Evolutionary conservation across 768 basidiomycete genomes (phyloP).

Genomic region (Phlebiopsis gigantea): DNA sequence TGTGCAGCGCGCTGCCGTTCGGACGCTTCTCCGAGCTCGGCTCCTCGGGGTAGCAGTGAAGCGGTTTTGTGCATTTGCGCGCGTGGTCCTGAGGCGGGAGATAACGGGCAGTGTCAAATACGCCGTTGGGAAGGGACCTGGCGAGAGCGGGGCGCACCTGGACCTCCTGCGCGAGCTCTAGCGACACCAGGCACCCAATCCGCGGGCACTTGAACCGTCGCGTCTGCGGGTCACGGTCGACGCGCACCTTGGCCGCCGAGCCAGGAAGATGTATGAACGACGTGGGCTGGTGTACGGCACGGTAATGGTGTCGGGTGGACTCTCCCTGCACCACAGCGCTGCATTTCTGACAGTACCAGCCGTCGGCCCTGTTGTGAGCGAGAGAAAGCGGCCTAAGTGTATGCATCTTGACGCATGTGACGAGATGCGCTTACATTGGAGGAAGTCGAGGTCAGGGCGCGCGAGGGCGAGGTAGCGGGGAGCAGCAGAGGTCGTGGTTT

Average conservation of each 20-base stretch:
- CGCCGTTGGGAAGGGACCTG: background rate
- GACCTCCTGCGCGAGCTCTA: background rate
- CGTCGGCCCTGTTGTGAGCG: background rate
- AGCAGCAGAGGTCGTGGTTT: background rate
- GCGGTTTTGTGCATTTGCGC: conserved; percentile 1
- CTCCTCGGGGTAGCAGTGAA: background rate
- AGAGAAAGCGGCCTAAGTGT: background rate
- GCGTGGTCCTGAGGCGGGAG: background rate
- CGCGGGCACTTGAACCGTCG: conserved; percentile 1
- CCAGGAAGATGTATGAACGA: conserved; percentile 1
- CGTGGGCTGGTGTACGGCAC: background rate
- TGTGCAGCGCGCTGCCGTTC: background rate
- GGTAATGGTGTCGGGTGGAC: background rate
- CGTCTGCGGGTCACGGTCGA: background rate
- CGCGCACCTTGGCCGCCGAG: background rate
- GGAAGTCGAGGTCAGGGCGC: background rate
- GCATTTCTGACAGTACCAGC: conserved; percentile 1
- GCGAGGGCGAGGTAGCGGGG: background rate
- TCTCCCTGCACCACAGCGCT: background rate
- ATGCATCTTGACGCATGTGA: background rate
- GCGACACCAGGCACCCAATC: background rate
- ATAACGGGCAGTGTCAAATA: too few relatives aligned
- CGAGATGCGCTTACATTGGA: background rate
- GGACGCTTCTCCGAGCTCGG: background rate
- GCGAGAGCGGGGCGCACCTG: background rate